A percentile compares a stretch with the other conserved stretches of the same genome.
Evolutionary conservation across 192 early-diverging fungal genomes (phyloP).

Genomic region (Gamsiella multidivaricata): DNA sequence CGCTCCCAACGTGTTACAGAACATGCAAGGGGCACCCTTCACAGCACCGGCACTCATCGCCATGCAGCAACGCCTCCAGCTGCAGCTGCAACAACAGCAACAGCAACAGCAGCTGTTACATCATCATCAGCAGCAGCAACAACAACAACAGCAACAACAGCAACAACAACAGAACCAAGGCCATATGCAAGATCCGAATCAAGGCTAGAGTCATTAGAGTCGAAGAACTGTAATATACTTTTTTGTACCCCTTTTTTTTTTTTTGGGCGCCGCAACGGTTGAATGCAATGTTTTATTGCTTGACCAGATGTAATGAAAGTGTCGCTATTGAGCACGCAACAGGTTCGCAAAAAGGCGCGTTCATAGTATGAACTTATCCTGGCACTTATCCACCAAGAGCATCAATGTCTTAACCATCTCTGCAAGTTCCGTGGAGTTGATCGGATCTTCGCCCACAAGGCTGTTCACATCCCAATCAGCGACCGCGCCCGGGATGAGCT

Average conservation of each 20-base stretch:
- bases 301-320: no score
- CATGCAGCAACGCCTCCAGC: slow-evolving; percentile 30
- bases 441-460: slow-evolving; percentile 13
- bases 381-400: slow-evolving; percentile 33
- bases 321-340: no score
- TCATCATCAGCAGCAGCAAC: slow-evolving; percentile 30
- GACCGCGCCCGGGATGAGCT: slow-evolving; percentile 25
- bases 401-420: slow-evolving; percentile 25
- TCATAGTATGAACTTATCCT: slow-evolving; percentile 2
- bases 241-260: no score
- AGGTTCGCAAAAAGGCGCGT: background rate
- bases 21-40: slow-evolving; percentile 15
- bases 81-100: slow-evolving; percentile 24
- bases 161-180: slow-evolving; percentile 25
- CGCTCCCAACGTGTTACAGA: slow-evolving; percentile 13
- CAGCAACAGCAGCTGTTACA: slow-evolving; percentile 16
- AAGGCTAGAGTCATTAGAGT: slow-evolving; percentile 15
- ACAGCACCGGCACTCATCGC: slow-evolving; percentile 15
- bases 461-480: slow-evolving; percentile 31
- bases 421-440: slow-evolving; percentile 11
- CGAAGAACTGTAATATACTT: no score
- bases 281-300: no score
- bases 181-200: slow-evolving; percentile 29
- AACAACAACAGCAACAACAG: slow-evolving; percentile 38
- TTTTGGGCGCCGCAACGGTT: no score